Percentiles rank a stretch among this genome's conserved stretches.
phyloP scores from a whole-genome alignment of 306 rosid species.

The Pyrus pyrifolia region DNA sequence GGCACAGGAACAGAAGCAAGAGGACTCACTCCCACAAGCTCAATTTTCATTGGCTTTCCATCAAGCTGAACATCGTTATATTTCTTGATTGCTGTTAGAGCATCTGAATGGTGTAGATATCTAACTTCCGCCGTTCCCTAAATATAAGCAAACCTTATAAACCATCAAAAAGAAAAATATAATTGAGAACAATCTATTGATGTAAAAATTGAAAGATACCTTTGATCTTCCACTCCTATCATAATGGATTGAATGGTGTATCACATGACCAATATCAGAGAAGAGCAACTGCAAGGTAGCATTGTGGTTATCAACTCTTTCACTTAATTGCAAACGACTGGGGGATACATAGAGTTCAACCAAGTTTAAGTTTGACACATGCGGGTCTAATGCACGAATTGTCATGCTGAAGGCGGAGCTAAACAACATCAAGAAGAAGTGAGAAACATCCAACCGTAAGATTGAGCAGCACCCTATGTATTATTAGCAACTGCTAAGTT shows the following conservation, averaged over 20 bases:
- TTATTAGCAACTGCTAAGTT: neutral
- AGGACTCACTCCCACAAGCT: slow-evolving; percentile 42
- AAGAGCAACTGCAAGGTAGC: slow-evolving; percentile 42
- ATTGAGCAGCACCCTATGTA: neutral
- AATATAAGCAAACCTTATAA: slow-evolving; percentile 7
- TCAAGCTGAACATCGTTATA: slow-evolving; percentile 54
- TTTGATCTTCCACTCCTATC: slow-evolving; percentile 60
- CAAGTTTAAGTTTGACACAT: neutral
- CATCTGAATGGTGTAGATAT: slow-evolving; percentile 36
- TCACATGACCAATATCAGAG: slow-evolving; percentile 50
- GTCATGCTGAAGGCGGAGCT: neutral
- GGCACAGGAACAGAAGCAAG: slow-evolving; percentile 13
- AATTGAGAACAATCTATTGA: neutral
- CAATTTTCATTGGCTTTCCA: slow-evolving; percentile 51
- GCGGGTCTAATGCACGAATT: neutral
- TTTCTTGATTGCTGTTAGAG: slow-evolving; percentile 45
- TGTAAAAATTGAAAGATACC: slow-evolving; percentile 13
- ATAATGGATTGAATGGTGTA: slow-evolving; percentile 40
- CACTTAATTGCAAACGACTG: slow-evolving; percentile 8
- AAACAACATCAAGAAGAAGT: neutral
- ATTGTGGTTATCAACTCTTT: neutral
- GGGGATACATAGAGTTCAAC: neutral
- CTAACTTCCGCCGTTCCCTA: slow-evolving; percentile 68
- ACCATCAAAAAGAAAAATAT: neutral
- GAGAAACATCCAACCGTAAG: neutral